phyloP scores from a whole-genome alignment of 768 basidiomycete genomes.

The Suillus lakei region DNA sequence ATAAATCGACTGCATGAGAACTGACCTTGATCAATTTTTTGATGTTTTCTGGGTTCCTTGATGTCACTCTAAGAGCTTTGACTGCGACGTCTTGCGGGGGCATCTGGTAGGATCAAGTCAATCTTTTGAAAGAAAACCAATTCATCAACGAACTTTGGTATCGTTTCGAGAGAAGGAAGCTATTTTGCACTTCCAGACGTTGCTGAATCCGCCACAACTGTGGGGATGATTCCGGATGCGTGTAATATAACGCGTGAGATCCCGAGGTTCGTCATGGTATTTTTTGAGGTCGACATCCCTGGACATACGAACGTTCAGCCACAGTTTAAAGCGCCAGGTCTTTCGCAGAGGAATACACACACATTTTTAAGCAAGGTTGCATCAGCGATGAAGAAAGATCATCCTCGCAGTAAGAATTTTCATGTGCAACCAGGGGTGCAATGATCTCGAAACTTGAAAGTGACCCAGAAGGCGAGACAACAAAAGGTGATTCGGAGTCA shows the following conservation, averaged over 20 bases:
- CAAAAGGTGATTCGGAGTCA: neutral
- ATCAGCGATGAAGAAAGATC: neutral
- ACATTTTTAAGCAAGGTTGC: neutral
- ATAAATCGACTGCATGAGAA: neutral
- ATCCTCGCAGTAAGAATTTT: neutral
- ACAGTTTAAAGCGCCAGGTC: neutral
- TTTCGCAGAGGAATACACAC: neutral
- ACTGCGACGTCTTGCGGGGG: neutral
- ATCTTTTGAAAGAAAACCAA: neutral
- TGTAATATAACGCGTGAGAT: neutral
- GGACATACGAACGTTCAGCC: neutral
- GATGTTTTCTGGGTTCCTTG: neutral
- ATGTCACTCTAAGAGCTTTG: neutral
- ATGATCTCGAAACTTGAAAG: neutral
- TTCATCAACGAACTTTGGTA: neutral
- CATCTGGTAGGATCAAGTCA: neutral
- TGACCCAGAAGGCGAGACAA: neutral
- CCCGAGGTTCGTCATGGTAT: neutral
- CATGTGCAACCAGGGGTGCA: neutral
- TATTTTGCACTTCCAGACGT: neutral
- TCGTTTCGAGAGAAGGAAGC: neutral
- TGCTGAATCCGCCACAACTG: neutral
- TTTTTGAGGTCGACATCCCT: neutral
- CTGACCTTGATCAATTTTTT: neutral
- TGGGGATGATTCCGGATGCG: too few species aligned